Base-by-base conservation (phyloP, 108 stramenopile genomes). In the Nitzschia sp. region DNA sequence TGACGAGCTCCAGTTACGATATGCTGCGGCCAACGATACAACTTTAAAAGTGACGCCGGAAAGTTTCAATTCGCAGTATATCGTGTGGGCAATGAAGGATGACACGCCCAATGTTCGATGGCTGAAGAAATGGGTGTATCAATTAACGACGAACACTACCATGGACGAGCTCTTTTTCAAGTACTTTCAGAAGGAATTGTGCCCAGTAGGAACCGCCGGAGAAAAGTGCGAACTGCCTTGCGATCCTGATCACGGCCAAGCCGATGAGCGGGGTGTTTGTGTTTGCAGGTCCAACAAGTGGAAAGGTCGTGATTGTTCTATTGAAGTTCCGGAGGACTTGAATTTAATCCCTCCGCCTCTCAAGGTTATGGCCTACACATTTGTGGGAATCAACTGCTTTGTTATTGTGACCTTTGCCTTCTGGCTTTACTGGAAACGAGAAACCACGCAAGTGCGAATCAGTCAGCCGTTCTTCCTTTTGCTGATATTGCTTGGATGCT, bases 91-190 rank as follows among this genome's bases (percentile, higher is more conserved):
- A 0, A 26, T 55, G 54, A 17, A 54, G 23, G 18, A 55, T 9
- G 53, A 67, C 26, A n/a, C 32, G 38, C 13, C 38, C 9, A 13
- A 9, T 9, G 34, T 54, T 1, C 28, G 17, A 1, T 58, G 8
- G 38, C 8, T 67, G 26, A 67, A 67, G 9, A 67, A 58, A 54
- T 67, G 66, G 64, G 49, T 65, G 64, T 65, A 65, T 35, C 46
- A 15, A n/a, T 24, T 46, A 1, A 23, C 49, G n/a, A 36, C 11
- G 1, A 67, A 67, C 5, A 15, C n/a, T 1, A 55, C 54, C 33
- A 55, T 67, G 19, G 54, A 67, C 54, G 66, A 54, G 53, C 54
- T 67, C 0, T 67, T 55, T 42, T 30, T 29, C 24, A 17, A 23
- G 23, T 67, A 67, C 54, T 67, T 55, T 67, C 21, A 31, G 15